Evolutionary conservation across 495 filamentous ascomycete genomes (phyloP).

Genomic region (Podospora didyma): DNA sequence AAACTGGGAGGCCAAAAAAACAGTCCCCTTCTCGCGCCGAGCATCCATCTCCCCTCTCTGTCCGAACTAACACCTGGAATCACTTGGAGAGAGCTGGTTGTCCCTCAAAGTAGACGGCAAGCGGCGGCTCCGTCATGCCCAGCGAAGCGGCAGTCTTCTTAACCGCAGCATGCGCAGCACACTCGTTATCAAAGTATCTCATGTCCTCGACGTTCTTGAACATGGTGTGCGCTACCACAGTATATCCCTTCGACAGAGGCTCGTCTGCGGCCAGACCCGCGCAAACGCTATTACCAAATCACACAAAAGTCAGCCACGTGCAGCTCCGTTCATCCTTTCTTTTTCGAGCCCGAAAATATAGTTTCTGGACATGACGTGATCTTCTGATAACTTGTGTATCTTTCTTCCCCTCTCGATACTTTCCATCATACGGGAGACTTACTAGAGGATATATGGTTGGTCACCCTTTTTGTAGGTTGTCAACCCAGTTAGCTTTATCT

Average conservation of each 20-base stretch:
- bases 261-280: constrained; percentile 47
- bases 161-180: constrained; percentile 56
- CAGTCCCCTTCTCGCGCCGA: background rate
- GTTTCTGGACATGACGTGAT: too few relatives aligned
- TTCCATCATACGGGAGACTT: background rate
- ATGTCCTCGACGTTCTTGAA: constrained; percentile 65
- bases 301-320: background rate
- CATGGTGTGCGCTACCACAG: constrained; percentile 52
- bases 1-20: too few relatives aligned
- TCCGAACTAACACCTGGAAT: background rate
- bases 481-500: background rate
- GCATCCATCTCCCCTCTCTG: background rate
- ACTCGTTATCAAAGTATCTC: constrained; percentile 64
- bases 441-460: constrained; percentile 60
- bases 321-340: too few relatives aligned
- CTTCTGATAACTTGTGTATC: too few relatives aligned
- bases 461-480: constrained; percentile 43
- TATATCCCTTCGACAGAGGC: constrained; percentile 60
- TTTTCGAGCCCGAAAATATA: too few relatives aligned
- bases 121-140: constrained; percentile 38
- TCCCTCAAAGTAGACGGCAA: constrained; percentile 48
- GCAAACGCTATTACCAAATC: constrained; percentile 21
- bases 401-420: too few relatives aligned
- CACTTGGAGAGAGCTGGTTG: background rate
- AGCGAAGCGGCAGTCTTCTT: constrained; percentile 44